Evolutionary conservation across 257 asterid genomes (phyloP).

Genomic region (Ligustrum vulgare): DNA sequence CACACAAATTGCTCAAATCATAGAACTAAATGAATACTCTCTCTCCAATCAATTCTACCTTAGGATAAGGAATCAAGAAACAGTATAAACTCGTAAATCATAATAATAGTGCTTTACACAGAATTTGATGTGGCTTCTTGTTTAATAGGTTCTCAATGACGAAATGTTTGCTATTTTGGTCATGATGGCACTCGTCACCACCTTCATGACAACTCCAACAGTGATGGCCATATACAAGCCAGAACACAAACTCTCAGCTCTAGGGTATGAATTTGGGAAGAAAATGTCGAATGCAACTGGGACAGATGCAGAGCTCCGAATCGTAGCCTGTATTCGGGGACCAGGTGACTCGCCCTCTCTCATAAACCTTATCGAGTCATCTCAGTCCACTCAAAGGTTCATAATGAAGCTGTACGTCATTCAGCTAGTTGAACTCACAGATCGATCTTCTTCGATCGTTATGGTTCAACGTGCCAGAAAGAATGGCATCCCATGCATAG

Average conservation of each 20-base stretch:
- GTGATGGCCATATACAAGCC: slow-evolving; percentile 38
- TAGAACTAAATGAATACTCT: background rate
- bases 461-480: slow-evolving; percentile 22
- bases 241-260: background rate
- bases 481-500: slow-evolving; percentile 16
- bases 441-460: slow-evolving; percentile 17
- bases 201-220: slow-evolving; percentile 41
- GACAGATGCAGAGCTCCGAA: slow-evolving; percentile 24
- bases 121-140: background rate
- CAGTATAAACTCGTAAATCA: background rate
- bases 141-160: slow-evolving; percentile 37
- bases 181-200: slow-evolving; percentile 35
- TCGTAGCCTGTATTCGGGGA: slow-evolving; percentile 27
- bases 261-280: background rate
- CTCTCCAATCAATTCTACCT: background rate
- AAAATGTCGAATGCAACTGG: background rate
- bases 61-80: background rate
- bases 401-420: background rate
- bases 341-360: slow-evolving; percentile 9
- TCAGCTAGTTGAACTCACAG: slow-evolving; percentile 16
- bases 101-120: background rate
- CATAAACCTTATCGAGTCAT: slow-evolving; percentile 7
- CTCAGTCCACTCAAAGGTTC: background rate
- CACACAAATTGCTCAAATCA: background rate
- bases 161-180: slow-evolving; percentile 35